Evolutionary conservation across 345 rosid genomes (phyloP), one percentile per base, ranked within the genome.

Genomic region (Cochlearia excelsa): DNA sequence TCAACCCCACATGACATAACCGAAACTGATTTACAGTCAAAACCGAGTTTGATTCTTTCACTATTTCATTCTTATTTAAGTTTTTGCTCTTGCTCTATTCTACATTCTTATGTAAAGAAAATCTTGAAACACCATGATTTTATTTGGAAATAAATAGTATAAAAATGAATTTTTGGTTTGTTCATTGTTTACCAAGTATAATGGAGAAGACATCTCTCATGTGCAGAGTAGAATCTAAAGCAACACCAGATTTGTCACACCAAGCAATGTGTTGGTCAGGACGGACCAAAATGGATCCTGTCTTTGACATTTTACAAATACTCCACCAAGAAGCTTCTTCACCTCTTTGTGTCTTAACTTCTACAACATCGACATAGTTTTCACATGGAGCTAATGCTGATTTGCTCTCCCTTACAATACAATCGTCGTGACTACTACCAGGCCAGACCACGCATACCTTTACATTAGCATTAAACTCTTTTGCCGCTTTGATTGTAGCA

Each of bases 191-290:
- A 31, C 83, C 79, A 65, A 92, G 72, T 28, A 79, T 51, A 9
- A 78, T 68, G 61, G 82, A 58, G 58, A 88, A 86, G 49, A 73
- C 82, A 77, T 37, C 75, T 57, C 61, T 69, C 88, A 86, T 86
- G 76, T 79, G 82, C 40, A 38, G 30, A 52, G 68, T 45, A n/a
- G 74, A 80, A 52, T 86, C 84, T 29, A 58, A 73, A 1, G 55
- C 29, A 29, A 81, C 52, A 46, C 60, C 40, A 5, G 87, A 81
- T 70, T 77, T 83, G 7, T 23, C 63, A 28, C 89, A 76, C 98
- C 97, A 88, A 27, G 81, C 97, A 31, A 88, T 75, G 75, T 92
- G 95, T 55, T 86, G 84, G 34, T 88, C 96, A 0, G 95, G 95
- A 68, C 98, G 77, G 47, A 84, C 90, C 54, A 86, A 74, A 57